Evolutionary conservation across 176 grass and related monocot species (phyloP).

Genomic region (Tillandsia fasciculata): DNA sequence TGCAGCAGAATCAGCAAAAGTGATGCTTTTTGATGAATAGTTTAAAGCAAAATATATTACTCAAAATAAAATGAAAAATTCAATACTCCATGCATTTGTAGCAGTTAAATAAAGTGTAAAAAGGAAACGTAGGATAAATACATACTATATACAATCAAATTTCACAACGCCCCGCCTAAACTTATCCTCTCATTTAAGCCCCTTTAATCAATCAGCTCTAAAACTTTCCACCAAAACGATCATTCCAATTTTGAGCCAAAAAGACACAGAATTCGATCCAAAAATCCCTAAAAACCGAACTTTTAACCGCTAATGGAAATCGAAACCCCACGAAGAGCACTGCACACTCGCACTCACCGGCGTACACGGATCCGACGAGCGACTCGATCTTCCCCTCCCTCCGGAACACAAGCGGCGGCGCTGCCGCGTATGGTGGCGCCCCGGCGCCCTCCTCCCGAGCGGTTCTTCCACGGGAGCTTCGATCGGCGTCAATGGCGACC

Average conservation of each 20-base stretch:
- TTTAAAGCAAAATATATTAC: background rate
- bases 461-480: background rate
- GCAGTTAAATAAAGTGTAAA: background rate
- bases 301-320: conserved; percentile 2
- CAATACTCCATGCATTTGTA: background rate
- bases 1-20: background rate
- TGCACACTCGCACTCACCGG: conserved; percentile 27
- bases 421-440: conserved; percentile 16
- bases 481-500: conserved; percentile 43
- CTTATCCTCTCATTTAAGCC: background rate
- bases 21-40: background rate
- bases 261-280: conserved; percentile 13
- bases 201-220: background rate
- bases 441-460: background rate
- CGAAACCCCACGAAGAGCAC: background rate
- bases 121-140: background rate
- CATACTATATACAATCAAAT: background rate
- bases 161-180: background rate
- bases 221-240: background rate
- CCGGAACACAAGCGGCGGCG: conserved; percentile 68
- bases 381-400: conserved; percentile 97
- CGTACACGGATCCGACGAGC: conserved; percentile 85
- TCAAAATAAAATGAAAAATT: background rate
- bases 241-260: background rate
- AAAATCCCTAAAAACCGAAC: conserved; percentile 20